Percentiles rank a stretch among this genome's conserved stretches.
Conservation (phyloP, 306 rosid genomes). For the Cajanus cajan region DNA sequence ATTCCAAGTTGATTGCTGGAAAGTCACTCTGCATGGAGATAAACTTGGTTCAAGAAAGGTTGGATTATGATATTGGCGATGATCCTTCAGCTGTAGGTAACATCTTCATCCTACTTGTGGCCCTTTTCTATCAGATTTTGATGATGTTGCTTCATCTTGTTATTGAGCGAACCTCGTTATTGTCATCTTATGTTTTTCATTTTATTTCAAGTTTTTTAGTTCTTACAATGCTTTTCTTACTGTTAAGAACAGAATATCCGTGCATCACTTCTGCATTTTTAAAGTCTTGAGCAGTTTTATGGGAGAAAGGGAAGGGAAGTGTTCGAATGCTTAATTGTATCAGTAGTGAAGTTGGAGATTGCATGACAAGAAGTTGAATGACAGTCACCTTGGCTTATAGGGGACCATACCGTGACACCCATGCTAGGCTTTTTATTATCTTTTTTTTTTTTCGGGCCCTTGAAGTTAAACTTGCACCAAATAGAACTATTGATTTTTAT, state of each 20-base stretch:
- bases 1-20: constrained; percentile 76
- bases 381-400: neutral
- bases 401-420: neutral
- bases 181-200: neutral
- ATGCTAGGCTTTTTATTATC: neutral
- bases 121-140: neutral
- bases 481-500: neutral
- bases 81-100: constrained; percentile 23
- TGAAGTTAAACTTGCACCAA: neutral
- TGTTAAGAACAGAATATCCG: neutral
- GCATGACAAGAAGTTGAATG: neutral
- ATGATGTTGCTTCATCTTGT: neutral
- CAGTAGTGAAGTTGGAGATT: neutral
- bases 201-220: neutral
- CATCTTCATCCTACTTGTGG: neutral
- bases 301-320: neutral
- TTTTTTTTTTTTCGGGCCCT: neutral
- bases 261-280: neutral
- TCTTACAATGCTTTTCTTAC: neutral
- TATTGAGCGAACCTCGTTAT: neutral
- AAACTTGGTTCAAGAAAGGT: constrained; percentile 69
- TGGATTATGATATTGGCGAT: constrained; percentile 32
- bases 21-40: constrained; percentile 77
- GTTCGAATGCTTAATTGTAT: neutral
- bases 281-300: neutral